phyloP scores from a whole-genome alignment of 2,329 filamentous ascomycete genomes.

The Diaporthe vexans region DNA sequence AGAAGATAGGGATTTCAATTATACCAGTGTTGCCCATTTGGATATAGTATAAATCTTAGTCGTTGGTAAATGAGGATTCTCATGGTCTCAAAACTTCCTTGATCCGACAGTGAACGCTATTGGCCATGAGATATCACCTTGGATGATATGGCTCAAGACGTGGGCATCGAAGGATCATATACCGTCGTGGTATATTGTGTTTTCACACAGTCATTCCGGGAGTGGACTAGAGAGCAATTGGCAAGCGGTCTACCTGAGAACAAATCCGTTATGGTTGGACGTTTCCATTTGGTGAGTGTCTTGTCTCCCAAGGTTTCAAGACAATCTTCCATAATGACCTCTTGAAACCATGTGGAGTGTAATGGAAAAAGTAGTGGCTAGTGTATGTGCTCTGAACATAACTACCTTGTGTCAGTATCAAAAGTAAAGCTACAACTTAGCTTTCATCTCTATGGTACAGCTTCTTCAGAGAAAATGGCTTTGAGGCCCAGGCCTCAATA shows the following conservation, averaged over 20 bases:
- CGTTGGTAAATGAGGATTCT: background rate
- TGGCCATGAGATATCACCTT: background rate
- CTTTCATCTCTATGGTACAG: background rate
- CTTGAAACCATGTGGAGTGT: background rate
- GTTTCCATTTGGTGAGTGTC: background rate
- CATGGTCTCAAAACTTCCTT: no score
- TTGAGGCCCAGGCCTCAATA: background rate
- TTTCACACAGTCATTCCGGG: background rate
- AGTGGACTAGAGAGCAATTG: background rate
- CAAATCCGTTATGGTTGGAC: background rate
- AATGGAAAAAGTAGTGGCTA: background rate
- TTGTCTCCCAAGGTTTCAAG: no score
- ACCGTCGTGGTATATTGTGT: background rate
- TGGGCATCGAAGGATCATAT: background rate
- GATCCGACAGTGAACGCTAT: background rate
- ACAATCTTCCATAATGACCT: background rate
- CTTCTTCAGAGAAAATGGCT: background rate
- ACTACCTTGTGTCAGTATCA: background rate
- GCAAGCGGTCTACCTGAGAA: background rate
- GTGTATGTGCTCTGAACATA: background rate
- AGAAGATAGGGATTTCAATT: background rate
- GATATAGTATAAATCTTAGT: rapidly evolving
- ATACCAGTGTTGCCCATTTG: background rate
- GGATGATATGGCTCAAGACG: background rate
- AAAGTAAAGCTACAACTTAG: background rate